A percentile compares a stretch with the other conserved stretches of the same genome.
phyloP scores from a whole-genome alignment of 352 stramenopile genomes.

The Phytophthora tubulina region DNA sequence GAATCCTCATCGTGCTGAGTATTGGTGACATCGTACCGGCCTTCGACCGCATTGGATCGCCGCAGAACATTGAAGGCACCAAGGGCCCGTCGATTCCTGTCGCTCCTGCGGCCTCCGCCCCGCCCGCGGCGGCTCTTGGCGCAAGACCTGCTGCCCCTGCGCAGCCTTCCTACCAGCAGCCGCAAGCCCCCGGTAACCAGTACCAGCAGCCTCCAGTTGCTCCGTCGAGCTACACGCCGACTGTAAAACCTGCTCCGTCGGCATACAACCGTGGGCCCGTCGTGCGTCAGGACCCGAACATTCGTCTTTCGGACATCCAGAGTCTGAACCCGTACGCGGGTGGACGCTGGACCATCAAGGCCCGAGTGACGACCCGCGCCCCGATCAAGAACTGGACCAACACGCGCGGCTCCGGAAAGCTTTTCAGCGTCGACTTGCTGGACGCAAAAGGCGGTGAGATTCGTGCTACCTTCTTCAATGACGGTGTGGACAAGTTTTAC shows the following conservation, averaged over 20 bases:
- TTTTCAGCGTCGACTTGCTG: constrained; percentile 97
- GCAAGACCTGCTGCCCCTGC: constrained; percentile 37
- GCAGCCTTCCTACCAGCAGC: constrained; percentile 53
- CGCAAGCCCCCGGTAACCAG: constrained; percentile 34
- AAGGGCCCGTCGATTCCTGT: constrained; percentile 51
- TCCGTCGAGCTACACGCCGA: constrained; percentile 39
- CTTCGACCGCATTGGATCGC: constrained; percentile 79
- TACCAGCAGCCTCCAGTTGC: constrained; percentile 40
- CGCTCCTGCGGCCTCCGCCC: constrained; percentile 31
- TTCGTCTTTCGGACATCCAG: constrained; percentile 85
- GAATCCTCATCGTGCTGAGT: constrained; percentile 88
- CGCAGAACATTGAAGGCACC: constrained; percentile 78
- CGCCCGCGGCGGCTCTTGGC: constrained; percentile 37
- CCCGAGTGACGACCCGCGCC: constrained; percentile 93
- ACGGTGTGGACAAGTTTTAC: constrained; percentile 98
- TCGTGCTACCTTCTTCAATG: constrained; percentile 99
- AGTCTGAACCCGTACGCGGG: constrained; percentile 96
- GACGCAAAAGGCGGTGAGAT: constrained; percentile 97
- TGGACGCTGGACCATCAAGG: constrained; percentile 96
- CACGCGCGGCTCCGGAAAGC: constrained; percentile 94
- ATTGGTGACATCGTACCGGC: constrained; percentile 81
- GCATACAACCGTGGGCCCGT: constrained; percentile 83
- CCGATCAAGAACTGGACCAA: constrained; percentile 98
- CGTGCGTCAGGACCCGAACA: constrained; percentile 83
- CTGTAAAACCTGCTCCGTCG: constrained; percentile 41